These are phyloP conservation scores for Typha latifolia DNA, from an alignment of 176 grass and related monocot genomes.

Conservation along the genomic window DNA sequence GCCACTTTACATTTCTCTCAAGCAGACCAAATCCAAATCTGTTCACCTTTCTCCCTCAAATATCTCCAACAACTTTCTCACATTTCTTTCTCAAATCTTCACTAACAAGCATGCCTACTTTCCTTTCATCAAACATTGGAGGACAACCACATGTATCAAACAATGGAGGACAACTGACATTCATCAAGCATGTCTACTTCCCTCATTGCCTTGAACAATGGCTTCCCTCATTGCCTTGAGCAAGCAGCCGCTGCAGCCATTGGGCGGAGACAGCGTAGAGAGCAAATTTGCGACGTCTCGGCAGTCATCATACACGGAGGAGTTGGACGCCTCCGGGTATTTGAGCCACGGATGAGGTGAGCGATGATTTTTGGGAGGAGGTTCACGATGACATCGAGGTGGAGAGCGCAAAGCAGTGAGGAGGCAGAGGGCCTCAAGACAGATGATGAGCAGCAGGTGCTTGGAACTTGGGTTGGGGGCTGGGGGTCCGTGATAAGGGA, in stretches of 20 bases:
- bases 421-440: conserved; percentile 55
- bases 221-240: conserved; percentile 28
- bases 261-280: conserved; percentile 48
- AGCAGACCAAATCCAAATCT: no score
- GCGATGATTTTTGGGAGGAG: conserved; percentile 69
- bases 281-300: conserved; percentile 48
- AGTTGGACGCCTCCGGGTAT: conserved; percentile 64
- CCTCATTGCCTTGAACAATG: conserved; percentile 78
- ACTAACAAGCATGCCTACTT: no score
- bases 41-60: no score
- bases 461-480: conserved; percentile 25
- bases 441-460: conserved; percentile 14
- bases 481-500: conserved; percentile 48
- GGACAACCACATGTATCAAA: no score
- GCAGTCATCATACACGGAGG: conserved; percentile 72
- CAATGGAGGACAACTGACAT: no score
- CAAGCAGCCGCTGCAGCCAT: conserved; percentile 7
- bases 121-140: no score
- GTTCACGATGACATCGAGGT: conserved; percentile 42
- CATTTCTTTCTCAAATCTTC: no score
- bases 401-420: conserved; percentile 57
- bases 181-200: conserved; percentile 4
- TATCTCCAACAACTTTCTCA: no score
- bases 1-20: no score
- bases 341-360: conserved; percentile 63